These are phyloP conservation scores for Cutaneotrichosporon daszewskae DNA, from an alignment of 1,284 basidiomycete genomes.

Conservation along the genomic window DNA sequence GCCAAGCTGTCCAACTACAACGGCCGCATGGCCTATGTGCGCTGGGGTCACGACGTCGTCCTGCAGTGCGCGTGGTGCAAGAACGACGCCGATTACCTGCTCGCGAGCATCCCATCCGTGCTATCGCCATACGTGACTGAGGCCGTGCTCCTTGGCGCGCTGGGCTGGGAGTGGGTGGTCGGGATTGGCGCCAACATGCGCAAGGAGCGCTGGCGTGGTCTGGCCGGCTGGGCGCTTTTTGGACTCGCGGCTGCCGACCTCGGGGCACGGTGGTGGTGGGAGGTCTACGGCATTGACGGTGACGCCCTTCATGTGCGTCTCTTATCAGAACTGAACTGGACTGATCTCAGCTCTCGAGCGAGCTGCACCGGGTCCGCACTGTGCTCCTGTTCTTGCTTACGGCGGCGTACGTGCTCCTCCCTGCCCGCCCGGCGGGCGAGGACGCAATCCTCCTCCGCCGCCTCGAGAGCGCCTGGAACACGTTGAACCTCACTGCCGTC, in stretches of 20 bases:
- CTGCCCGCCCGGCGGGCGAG: slow-evolving; percentile 12
- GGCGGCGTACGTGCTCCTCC: slow-evolving; percentile 27
- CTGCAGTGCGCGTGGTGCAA: slow-evolving; percentile 34
- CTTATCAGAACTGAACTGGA: background rate
- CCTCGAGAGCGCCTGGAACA: too few species aligned
- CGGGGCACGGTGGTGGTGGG: slow-evolving; percentile 20
- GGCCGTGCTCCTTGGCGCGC: slow-evolving; percentile 21
- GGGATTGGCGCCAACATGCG: slow-evolving; percentile 13
- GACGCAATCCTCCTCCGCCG: too few species aligned
- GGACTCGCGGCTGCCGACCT: slow-evolving; percentile 11
- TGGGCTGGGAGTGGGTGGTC: slow-evolving; percentile 18
- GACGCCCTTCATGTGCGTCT: slow-evolving; percentile 32
- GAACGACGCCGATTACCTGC: slow-evolving; percentile 20
- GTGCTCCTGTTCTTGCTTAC: slow-evolving; percentile 24
- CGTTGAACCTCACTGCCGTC: too few species aligned
- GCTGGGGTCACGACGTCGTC: slow-evolving; percentile 31
- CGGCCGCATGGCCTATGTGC: slow-evolving; percentile 26
- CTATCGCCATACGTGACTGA: slow-evolving; percentile 23
- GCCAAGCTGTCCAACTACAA: slow-evolving; percentile 23
- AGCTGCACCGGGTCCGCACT: slow-evolving; percentile 22
- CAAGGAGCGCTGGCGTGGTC: slow-evolving; percentile 17
- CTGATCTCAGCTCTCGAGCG: slow-evolving; percentile 24
- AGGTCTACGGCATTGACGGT: slow-evolving; percentile 22
- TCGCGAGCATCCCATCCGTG: slow-evolving; percentile 23
- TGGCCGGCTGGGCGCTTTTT: slow-evolving; percentile 20